Conservation (phyloP, 2,329 filamentous ascomycete genomes). For the Clarireedia sp. region DNA sequence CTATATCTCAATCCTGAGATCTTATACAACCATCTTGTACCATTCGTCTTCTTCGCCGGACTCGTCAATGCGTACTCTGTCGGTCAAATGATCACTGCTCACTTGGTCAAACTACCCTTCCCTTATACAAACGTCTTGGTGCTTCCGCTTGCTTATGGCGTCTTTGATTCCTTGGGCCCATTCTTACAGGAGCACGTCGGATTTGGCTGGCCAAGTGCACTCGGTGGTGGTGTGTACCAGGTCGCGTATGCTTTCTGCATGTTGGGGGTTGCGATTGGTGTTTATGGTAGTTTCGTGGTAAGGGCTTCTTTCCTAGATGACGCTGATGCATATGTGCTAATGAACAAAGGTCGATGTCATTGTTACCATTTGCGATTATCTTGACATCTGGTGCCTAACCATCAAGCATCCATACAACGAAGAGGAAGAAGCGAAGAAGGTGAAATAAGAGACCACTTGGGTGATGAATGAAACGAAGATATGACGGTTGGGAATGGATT, state of each 20-base stretch:
- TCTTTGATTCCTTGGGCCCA: slow-evolving; percentile 74
- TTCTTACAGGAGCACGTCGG: slow-evolving; percentile 46
- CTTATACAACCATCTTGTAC: slow-evolving; percentile 73
- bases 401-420: slow-evolving; percentile 72
- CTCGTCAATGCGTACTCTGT: slow-evolving; percentile 92
- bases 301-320: slow-evolving; percentile 18
- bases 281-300: slow-evolving; percentile 94
- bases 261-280: slow-evolving; percentile 73
- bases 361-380: slow-evolving; percentile 92
- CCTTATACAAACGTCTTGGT: slow-evolving; percentile 84
- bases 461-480: neutral
- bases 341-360: slow-evolving; percentile 70
- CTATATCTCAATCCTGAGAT: slow-evolving; percentile 80
- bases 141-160: slow-evolving; percentile 67
- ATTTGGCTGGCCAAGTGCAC: slow-evolving; percentile 65
- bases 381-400: slow-evolving; percentile 96
- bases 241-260: slow-evolving; percentile 86
- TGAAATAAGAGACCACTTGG: slow-evolving; percentile 8
- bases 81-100: slow-evolving; percentile 90
- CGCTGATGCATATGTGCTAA: neutral
- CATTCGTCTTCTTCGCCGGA: slow-evolving; percentile 82
- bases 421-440: slow-evolving; percentile 30
- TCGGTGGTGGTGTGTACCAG: slow-evolving; percentile 75
- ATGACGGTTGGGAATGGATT: neutral
- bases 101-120: slow-evolving; percentile 80